Evolutionary conservation across 1,284 basidiomycete genomes (phyloP).

Genomic region (Mycosarcoma mackinlayi): DNA sequence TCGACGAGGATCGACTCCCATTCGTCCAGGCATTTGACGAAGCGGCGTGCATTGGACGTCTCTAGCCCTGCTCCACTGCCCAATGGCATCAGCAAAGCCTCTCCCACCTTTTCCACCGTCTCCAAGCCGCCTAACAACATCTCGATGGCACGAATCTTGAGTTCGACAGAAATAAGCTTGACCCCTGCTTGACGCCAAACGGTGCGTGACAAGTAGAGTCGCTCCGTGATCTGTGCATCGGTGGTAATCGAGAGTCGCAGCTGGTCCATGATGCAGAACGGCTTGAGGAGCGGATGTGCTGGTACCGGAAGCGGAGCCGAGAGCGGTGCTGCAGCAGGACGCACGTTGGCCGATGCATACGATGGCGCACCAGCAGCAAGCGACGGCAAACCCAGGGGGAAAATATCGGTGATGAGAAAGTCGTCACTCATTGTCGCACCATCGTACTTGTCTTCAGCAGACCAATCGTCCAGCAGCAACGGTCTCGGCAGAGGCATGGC

Average conservation of each 20-base stretch:
- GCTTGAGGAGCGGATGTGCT: slow-evolving; percentile 30
- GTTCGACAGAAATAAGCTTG: slow-evolving; percentile 81
- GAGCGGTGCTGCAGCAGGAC: neutral
- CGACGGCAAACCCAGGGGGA: slow-evolving; percentile 55
- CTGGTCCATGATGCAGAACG: slow-evolving; percentile 40
- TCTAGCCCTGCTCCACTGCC: slow-evolving; percentile 45
- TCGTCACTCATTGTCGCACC: neutral
- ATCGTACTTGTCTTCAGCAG: neutral
- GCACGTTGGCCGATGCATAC: slow-evolving; percentile 30
- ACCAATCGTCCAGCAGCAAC: neutral
- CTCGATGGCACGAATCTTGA: slow-evolving; percentile 86
- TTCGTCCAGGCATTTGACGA: slow-evolving; percentile 71
- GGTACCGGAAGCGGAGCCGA: slow-evolving; percentile 5
- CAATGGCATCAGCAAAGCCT: slow-evolving; percentile 29
- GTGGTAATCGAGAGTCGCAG: slow-evolving; percentile 31
- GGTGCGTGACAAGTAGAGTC: slow-evolving; percentile 85
- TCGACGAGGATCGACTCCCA: slow-evolving; percentile 87
- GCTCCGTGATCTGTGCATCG: slow-evolving; percentile 87
- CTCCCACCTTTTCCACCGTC: slow-evolving; percentile 72
- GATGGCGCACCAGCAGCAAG: slow-evolving; percentile 42
- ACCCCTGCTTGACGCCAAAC: slow-evolving; percentile 83
- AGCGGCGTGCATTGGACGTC: slow-evolving; percentile 62
- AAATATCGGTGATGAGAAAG: slow-evolving; percentile 48
- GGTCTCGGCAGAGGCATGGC: slow-evolving; percentile 38
- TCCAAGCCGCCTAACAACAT: slow-evolving; percentile 80